Evolutionary conservation across 1,139 yeast species (phyloP), one percentile per base, ranked within the genome.

Genomic region (Magnusiomyces ingens): DNA sequence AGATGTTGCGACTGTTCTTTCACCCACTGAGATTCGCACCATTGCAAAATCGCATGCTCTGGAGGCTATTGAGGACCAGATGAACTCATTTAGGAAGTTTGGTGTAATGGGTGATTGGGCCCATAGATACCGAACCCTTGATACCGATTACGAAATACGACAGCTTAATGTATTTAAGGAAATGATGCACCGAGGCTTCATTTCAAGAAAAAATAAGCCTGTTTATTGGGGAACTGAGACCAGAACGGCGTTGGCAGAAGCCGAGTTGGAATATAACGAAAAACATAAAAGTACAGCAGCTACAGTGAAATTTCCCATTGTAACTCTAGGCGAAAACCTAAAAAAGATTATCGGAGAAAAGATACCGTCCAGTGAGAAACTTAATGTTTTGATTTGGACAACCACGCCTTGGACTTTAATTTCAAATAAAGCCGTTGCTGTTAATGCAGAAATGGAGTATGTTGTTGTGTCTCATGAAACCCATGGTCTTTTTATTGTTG

Each of bases 321-420:
- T 52, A n/a, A 32, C 18, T 3, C 43, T 50, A 15, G 48, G 51
- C 10, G 44, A 47, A 5, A 21, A 48, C 3, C 21, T 55, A 19
- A 45, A 32, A 21, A 21, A 32, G 29, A 38, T 49, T 8, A 19
- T 49, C 10, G 44, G 37, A 3, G 38, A 38, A 2, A 29, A 50
- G 15, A 29, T 41, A 13, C 43, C 53, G 10, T 44, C 41, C 12
- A 48, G 26, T 11, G 29, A 46, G 13, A 58, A 57, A 15, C 49
- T 64, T 2, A 56, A 58, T 18, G 62, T 67, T 10, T 65, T 69
- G 2, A 88, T 93, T 54, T 93, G 99, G 99, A 93, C 99, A 0
- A 90, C 97, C 1, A 93, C 99, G 1, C 98, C 99, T 0, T 93
- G 99, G 99, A 94, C 99, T 0, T 74, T 94, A 40, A 87, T 89